Conservation (phyloP, 1,284 basidiomycete species). For the Porphyrellus sp. region DNA sequence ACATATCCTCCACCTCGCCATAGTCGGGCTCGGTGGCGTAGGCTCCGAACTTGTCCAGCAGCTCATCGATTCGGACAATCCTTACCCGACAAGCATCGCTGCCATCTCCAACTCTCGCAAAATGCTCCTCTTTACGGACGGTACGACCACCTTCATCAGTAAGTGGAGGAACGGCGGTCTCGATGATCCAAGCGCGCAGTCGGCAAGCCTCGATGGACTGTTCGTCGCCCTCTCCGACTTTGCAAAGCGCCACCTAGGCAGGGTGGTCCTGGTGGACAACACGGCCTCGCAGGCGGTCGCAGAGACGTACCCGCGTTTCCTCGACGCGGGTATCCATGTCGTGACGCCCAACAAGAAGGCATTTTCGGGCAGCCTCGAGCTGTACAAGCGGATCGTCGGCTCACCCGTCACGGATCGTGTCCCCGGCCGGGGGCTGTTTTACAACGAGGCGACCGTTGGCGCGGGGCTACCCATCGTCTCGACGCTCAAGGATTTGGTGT, state of each 20-base stretch:
- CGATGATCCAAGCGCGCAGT: constrained; percentile 41
- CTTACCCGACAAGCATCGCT: constrained; percentile 68
- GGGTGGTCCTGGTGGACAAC: constrained; percentile 88
- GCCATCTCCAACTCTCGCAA: constrained; percentile 77
- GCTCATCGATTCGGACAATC: constrained; percentile 55
- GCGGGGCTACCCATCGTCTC: constrained; percentile 92
- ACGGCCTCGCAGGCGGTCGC: constrained; percentile 88
- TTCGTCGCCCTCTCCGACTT: constrained; percentile 34
- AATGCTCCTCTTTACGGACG: constrained; percentile 57
- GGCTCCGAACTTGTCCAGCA: constrained; percentile 81
- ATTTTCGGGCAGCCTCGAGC: constrained; percentile 70
- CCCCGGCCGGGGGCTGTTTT: constrained; percentile 63
- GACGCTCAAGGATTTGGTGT: constrained; percentile 88
- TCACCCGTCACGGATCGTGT: constrained; percentile 21
- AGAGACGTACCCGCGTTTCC: constrained; percentile 77
- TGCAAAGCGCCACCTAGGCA: constrained; percentile 39
- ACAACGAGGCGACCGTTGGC: constrained; percentile 94
- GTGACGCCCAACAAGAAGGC: constrained; percentile 99
- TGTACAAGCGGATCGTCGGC: constrained; percentile 72
- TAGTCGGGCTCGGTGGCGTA: constrained; percentile 87
- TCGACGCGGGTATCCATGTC: constrained; percentile 79
- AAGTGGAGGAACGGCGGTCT: constrained; percentile 43
- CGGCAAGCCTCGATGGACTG: constrained; percentile 44
- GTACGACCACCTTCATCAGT: constrained; percentile 38
- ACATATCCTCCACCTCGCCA: constrained; percentile 55